Evolutionary conservation across 352 stramenopile species (phyloP), one percentile per base, ranked within the genome.

Genomic region (Globisporangium spinosum): DNA sequence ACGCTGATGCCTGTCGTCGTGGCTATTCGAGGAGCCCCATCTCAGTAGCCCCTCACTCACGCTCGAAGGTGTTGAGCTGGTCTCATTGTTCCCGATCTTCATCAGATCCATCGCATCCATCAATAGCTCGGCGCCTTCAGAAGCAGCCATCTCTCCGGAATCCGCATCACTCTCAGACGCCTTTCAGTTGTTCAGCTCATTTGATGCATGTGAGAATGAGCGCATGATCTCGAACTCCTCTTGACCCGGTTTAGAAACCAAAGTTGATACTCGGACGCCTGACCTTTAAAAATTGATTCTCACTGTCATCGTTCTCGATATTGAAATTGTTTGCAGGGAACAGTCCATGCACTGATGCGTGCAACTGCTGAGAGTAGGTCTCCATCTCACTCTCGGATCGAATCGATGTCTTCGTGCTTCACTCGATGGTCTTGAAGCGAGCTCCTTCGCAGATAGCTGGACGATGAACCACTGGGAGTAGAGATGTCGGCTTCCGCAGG

Each of bases 51-150:
- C 38, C 7, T 55, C 59, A n/a, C 32, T 40, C 7, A 43, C 25
- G 25, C 58, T 57, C 7, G 59, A 27, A 17, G 20, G 27, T 13
- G 15, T 12, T 27, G 59, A 43, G 1, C 8, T 22, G 29, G 45
- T 25, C 34, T 60, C 51, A 5, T 35, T 10, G 22, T 35, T 34
- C 3, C 47, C 27, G 9, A 40, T 12, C 8, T 20, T 15, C 27
- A 43, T 59, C 15, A 40, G 23, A 0, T 57, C 38, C 47, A 70
- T 55, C 8, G 29, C 43, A 8, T 53, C 43, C 15, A 55, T 57
- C 10, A 67, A 57, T 22, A 73, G 34, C 27, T 70, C 63, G 17
- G 63, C 58, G 5, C 56, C 68, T 2, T 70, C 47, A 1, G 29
- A 8, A 0, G 49, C 27, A 2, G 45, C 64, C 15, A 71, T 56